Base-by-base conservation (phyloP, 768 basidiomycete species). In the Hygrophorus pudorinus region DNA sequence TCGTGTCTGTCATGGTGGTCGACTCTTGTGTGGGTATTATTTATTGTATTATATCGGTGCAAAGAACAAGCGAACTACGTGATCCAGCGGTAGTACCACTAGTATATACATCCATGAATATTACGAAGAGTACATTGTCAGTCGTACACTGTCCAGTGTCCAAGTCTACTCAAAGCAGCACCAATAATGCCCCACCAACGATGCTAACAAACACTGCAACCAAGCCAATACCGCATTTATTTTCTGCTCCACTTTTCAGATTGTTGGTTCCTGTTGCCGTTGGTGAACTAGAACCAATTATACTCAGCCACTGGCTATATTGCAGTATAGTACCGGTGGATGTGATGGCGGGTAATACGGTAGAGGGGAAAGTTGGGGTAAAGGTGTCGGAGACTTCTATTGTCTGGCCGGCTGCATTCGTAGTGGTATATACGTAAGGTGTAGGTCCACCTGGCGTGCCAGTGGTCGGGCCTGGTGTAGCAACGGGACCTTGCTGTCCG, bases 401-500 rank as follows among this genome's bases (percentile, higher is more conserved):
- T 2, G 65, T 63, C 1, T 30, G 32, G 33, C 33, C 43, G 1
- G 35, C 38, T 1, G 50, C 38, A 8, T 44, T 30, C 2, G 50
- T 44, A 11, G 39, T 51, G 11, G 38, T 51, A 31, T 42, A 47
- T 37, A 38, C 40, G 38, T 16, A 48, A n/a, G 37, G 72, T 0
- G 71, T 76, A 21, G 68, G 67, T 2, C 68, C 75, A 5, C 70
- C 68, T 27, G 74, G 64, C 2, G 60, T 54, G 16, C 51, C 58
- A 2, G 57, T 59, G 18, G 60, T 64, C 4, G 71, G 24, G 2
- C 54, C 65, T 17, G 78, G 77, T 50, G 73, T 70, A 5, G 71
- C 81, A 0, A 83, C 80, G 2, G 79, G 77, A 0, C 77, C 78
- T 45, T 62, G 66, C 50, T 68, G 64, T 2, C 48, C 45, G 4